These are phyloP conservation scores for Metroxylon sagu DNA, from an alignment of 176 grass and related monocot species.

Conservation along the genomic window DNA sequence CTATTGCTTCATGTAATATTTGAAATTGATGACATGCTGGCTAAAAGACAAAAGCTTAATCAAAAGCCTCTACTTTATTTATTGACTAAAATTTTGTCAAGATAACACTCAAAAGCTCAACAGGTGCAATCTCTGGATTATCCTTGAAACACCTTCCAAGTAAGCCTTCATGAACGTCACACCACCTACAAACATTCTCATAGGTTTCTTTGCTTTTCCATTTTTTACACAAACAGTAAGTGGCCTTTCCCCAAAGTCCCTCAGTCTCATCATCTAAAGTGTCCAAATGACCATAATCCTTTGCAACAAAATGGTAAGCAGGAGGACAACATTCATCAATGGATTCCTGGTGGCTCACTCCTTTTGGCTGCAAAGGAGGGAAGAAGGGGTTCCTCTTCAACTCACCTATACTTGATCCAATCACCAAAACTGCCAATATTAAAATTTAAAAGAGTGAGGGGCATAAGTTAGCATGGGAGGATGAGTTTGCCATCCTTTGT, in stretches of 20 bases:
- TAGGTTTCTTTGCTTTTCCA: constrained; percentile 48
- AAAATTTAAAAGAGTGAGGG: constrained; percentile 15
- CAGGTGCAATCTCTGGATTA: constrained; percentile 27
- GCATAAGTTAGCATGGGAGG: constrained; percentile 50
- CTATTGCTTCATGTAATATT: too few relatives aligned
- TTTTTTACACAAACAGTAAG: constrained; percentile 43
- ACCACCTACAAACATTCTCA: constrained; percentile 70
- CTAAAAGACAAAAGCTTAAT: too few relatives aligned
- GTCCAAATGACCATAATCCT: constrained; percentile 73
- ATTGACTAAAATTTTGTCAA: neutral
- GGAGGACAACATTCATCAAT: constrained; percentile 40
- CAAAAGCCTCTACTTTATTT: too few relatives aligned
- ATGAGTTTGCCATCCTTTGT: constrained; percentile 40
- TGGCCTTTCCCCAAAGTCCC: constrained; percentile 40
- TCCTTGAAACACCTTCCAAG: constrained; percentile 32
- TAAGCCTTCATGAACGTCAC: constrained; percentile 53
- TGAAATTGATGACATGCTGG: too few relatives aligned
- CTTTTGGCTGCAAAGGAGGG: constrained; percentile 49
- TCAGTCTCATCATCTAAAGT: constrained; percentile 79
- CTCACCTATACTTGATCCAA: constrained; percentile 72
- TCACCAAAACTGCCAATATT: constrained; percentile 43
- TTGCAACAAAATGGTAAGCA: constrained; percentile 54
- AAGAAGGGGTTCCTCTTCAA: constrained; percentile 28
- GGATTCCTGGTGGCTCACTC: constrained; percentile 62
- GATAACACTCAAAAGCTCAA: constrained; percentile 37